phyloP scores from a whole-genome alignment of 352 stramenopile genomes.

The Pythium phragmiticola region DNA sequence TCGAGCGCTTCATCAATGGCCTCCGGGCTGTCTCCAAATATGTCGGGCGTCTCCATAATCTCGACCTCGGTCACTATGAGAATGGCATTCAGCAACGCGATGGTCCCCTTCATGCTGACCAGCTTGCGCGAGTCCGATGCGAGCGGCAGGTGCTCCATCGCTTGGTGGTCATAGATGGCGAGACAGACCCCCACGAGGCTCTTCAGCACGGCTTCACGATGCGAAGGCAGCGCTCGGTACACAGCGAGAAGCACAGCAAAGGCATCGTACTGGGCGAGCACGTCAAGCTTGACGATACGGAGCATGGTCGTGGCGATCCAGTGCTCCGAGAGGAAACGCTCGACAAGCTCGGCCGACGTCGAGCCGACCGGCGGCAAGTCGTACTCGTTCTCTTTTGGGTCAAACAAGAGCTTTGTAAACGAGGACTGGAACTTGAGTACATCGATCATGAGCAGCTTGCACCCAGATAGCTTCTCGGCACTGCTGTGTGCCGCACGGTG shows the following conservation, averaged over 20 bases:
- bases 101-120: conserved; percentile 58
- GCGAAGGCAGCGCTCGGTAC: conserved; percentile 40
- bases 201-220: conserved; percentile 39
- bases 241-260: conserved; percentile 60
- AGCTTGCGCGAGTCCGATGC: conserved; percentile 6
- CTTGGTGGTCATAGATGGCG: conserved; percentile 72
- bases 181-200: conserved; percentile 37
- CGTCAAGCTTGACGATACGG: conserved; percentile 47
- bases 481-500: conserved; percentile 20
- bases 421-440: conserved; percentile 64
- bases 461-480: not conserved
- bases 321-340: conserved; percentile 43
- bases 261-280: conserved; percentile 56
- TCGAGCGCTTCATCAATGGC: conserved; percentile 39
- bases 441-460: conserved; percentile 46
- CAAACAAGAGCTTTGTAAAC: conserved; percentile 53
- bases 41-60: conserved; percentile 32
- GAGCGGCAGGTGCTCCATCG: conserved; percentile 26
- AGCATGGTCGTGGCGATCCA: conserved; percentile 55
- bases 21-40: conserved; percentile 38
- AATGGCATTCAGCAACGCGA: conserved; percentile 52
- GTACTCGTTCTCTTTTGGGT: conserved; percentile 18
- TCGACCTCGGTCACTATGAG: conserved; percentile 46
- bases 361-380: conserved; percentile 30
- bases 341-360: conserved; percentile 32